Evolutionary conservation across 2,329 filamentous ascomycete genomes (phyloP), one percentile per base, ranked within the genome.

Genomic region (Alternaria panax): DNA sequence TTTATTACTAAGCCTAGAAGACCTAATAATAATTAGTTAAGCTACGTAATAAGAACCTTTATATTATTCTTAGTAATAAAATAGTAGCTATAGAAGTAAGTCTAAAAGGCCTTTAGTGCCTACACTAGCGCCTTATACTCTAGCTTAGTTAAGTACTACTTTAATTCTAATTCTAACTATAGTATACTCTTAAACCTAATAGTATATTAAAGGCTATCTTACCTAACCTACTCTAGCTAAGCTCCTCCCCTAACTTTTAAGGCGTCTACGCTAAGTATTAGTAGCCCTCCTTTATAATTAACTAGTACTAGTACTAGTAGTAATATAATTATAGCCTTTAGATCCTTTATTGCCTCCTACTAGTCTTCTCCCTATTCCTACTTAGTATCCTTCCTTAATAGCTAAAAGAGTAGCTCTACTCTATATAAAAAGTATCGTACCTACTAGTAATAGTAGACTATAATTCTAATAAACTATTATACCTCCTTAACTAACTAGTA

Each of bases 391-490:
- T 41, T 27, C 36, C 43, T 25, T 34, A 28, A 9, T 38, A 57
- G 20, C 18, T 18, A 47, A 20, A 52, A 57, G 16, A 57, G 24
- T 22, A 47, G 47, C 18, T 57, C 18, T 18, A 12, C 28, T 34
- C n/a, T 47, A 30, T 47, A 6, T 38, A 45, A 38, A 46, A 52
- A 57, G 34, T 34, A 27, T 2, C 3, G 5, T 11, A 57, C 40
- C n/a, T 51, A 57, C 2, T 45, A 38, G 18, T 51, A 36, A 41
- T 59, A 59, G 38, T 54, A 54, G 1, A 51, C 28, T 24, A 40
- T 46, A 11, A 59, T 45, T 7, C 38, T 45, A 36, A 59, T 16
- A 51, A 59, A 51, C 20, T 22, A 34, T 22, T 36, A 16, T 0
- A 57, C 54, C 47, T 52, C n/a, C 12, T 32, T 41, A 18, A 46